Evolutionary conservation across 495 filamentous ascomycete genomes (phyloP).

Genomic region (Parmelia sp.): DNA sequence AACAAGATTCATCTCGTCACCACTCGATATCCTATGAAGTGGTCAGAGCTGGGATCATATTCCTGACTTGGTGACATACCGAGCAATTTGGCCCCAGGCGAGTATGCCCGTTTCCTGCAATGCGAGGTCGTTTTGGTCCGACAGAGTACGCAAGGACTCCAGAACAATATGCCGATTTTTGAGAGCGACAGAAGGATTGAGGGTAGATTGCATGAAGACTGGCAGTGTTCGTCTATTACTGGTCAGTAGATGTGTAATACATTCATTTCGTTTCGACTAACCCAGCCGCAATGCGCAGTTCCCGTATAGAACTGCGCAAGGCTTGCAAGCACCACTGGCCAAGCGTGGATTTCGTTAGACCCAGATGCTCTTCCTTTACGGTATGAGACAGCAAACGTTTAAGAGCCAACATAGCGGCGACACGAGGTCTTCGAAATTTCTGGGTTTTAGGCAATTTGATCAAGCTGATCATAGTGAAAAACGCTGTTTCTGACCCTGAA

Average conservation of each 20-base stretch:
- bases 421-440: slow-evolving; percentile 55
- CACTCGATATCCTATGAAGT: slow-evolving; percentile 48
- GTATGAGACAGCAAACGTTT: slow-evolving; percentile 63
- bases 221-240: slow-evolving; percentile 53
- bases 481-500: slow-evolving; percentile 39
- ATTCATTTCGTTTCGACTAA: slow-evolving; percentile 29
- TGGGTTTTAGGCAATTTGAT: slow-evolving; percentile 50
- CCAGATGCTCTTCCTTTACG: slow-evolving; percentile 46
- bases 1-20: slow-evolving; percentile 79
- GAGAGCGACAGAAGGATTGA: slow-evolving; percentile 41
- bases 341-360: slow-evolving; percentile 56
- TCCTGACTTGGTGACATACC: slow-evolving; percentile 36
- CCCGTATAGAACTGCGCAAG: slow-evolving; percentile 73
- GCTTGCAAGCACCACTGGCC: slow-evolving; percentile 78
- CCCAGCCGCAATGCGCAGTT: slow-evolving; percentile 77
- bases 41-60: slow-evolving; percentile 15
- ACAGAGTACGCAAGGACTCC: slow-evolving; percentile 61
- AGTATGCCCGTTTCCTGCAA: slow-evolving; percentile 79
- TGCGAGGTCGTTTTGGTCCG: slow-evolving; percentile 54
- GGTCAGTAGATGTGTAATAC: slow-evolving; percentile 28
- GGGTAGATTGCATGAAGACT: slow-evolving; percentile 53
- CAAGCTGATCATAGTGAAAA: slow-evolving; percentile 51
- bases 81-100: slow-evolving; percentile 74
- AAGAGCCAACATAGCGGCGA: slow-evolving; percentile 66
- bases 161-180: slow-evolving; percentile 64